Evolutionary conservation across 352 stramenopile species (phyloP).

Genomic region (Phytopythium delawarense): DNA sequence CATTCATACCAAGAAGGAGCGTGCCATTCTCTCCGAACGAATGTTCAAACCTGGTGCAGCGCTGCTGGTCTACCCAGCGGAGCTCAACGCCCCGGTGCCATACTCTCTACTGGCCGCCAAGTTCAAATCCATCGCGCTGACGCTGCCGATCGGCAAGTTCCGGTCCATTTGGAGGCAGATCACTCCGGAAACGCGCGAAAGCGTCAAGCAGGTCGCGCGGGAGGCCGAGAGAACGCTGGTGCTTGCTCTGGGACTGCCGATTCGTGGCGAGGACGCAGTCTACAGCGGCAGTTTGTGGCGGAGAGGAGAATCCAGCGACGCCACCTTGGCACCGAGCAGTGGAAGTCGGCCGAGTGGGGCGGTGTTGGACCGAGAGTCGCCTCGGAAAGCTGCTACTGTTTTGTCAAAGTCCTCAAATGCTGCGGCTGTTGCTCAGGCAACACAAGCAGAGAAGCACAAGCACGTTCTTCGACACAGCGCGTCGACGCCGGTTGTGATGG

Average conservation of each 20-base stretch:
- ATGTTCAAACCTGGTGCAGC: slow-evolving; percentile 38
- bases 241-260: slow-evolving; percentile 18
- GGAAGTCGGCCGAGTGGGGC: background rate
- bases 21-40: slow-evolving; percentile 31
- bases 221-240: slow-evolving; percentile 36
- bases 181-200: slow-evolving; percentile 16
- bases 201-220: slow-evolving; percentile 30
- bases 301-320: slow-evolving; percentile 5
- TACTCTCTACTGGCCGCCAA: slow-evolving; percentile 37
- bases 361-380: background rate
- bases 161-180: slow-evolving; percentile 50
- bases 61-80: slow-evolving; percentile 28
- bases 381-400: background rate
- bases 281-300: slow-evolving; percentile 5
- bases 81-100: slow-evolving; percentile 22
- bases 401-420: background rate
- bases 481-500: slow-evolving; percentile 15
- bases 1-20: background rate
- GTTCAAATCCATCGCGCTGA: slow-evolving; percentile 59
- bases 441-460: background rate
- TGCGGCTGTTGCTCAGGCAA: background rate
- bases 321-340: background rate
- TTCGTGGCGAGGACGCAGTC: slow-evolving; percentile 9
- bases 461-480: slow-evolving; percentile 15
- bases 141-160: slow-evolving; percentile 41